These are phyloP conservation scores for Solanum hybrid DNA, from an alignment of 305 asterid species.

Conservation along the genomic window DNA sequence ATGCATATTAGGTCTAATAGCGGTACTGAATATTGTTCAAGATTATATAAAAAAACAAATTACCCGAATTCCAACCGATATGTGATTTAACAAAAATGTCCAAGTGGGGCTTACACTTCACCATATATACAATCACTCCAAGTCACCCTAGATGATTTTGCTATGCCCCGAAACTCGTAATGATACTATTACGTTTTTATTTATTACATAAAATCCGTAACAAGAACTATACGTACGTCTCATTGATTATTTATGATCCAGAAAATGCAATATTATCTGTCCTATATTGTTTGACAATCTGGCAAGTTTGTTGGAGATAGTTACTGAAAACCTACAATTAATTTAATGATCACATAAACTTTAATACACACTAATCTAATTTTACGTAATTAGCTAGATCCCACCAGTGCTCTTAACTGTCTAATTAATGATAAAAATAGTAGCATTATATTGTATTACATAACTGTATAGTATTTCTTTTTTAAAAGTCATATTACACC, in stretches of 20 bases:
- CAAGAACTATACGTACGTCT: background rate
- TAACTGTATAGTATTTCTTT: background rate
- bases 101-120: background rate
- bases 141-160: background rate
- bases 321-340: background rate
- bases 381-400: background rate
- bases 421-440: background rate
- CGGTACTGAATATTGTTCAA: background rate
- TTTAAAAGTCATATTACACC: background rate
- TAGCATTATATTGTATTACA: background rate
- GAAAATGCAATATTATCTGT: background rate
- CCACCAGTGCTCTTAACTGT: background rate
- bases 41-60: background rate
- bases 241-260: background rate
- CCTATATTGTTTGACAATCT: background rate
- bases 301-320: constrained; percentile 1
- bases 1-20: background rate
- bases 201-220: background rate
- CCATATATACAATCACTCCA: background rate
- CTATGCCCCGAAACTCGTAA: background rate
- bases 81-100: background rate
- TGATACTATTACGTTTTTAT: background rate
- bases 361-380: background rate
- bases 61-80: background rate
- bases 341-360: background rate